Percentiles rank a stretch among this genome's conserved stretches.
phyloP scores from a whole-genome alignment of 805 yeast species.

The Huiozyma naganishii region DNA sequence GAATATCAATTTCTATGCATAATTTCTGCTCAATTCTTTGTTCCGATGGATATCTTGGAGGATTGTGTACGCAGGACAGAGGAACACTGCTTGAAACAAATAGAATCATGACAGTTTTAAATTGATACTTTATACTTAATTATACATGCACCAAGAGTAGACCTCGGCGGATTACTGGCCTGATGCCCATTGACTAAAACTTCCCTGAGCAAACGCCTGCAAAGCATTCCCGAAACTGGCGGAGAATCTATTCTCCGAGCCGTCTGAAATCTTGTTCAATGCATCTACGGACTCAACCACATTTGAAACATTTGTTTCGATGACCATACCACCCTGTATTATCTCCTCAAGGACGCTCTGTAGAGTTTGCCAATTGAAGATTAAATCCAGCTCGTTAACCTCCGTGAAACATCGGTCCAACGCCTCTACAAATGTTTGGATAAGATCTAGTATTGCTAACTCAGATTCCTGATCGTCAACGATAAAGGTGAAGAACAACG shows the following conservation, averaged over 20 bases:
- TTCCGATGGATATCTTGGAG: slow-evolving; percentile 9
- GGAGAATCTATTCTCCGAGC: slow-evolving; percentile 15
- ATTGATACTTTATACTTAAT: too few relatives aligned
- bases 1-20: slow-evolving; percentile 9
- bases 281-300: slow-evolving; percentile 77
- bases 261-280: slow-evolving; percentile 21
- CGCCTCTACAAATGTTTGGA: slow-evolving; percentile 94
- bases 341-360: slow-evolving; percentile 87
- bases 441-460: slow-evolving; percentile 83
- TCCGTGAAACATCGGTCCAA: slow-evolving; percentile 86
- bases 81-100: slow-evolving; percentile 3
- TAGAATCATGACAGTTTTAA: not conserved
- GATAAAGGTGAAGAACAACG: slow-evolving; percentile 88
- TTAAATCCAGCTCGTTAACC: slow-evolving; percentile 91
- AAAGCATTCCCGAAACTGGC: slow-evolving; percentile 22
- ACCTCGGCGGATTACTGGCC: slow-evolving; percentile 13
- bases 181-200: slow-evolving; percentile 28
- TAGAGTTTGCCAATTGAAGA: slow-evolving; percentile 97
- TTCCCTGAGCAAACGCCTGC: slow-evolving; percentile 27
- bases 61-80: slow-evolving; percentile 7
- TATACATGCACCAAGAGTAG: too few relatives aligned
- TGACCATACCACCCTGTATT: slow-evolving; percentile 96
- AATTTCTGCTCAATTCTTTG: slow-evolving; percentile 9
- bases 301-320: slow-evolving; percentile 74
- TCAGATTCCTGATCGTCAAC: slow-evolving; percentile 96